These are phyloP conservation scores for Hypoxylon perforatum DNA, from an alignment of 495 filamentous ascomycete species.

Conservation along the genomic window DNA sequence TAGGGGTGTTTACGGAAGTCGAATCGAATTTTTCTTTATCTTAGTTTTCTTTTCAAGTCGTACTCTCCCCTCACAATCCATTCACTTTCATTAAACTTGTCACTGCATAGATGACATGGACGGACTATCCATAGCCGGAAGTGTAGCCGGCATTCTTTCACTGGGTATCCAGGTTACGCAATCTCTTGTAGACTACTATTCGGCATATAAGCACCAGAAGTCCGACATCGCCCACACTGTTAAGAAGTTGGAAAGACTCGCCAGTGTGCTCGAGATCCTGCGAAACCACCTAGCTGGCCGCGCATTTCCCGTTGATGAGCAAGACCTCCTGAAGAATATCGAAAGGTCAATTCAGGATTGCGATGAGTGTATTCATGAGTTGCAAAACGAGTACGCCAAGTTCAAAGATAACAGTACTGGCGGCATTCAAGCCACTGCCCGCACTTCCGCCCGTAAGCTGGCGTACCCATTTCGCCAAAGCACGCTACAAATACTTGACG, in stretches of 20 bases:
- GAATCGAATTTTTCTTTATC: no score
- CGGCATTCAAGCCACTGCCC: background rate
- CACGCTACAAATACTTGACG: constrained; percentile 49
- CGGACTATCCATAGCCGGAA: constrained; percentile 43
- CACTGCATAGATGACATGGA: no score
- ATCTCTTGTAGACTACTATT: background rate
- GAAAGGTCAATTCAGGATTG: constrained; percentile 38
- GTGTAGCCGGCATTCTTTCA: constrained; percentile 43
- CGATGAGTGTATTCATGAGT: constrained; percentile 44
- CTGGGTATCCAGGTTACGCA: background rate
- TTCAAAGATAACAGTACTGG: background rate
- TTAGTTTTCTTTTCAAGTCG: no score
- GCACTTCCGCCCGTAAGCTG: constrained; percentile 29
- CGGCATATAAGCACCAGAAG: background rate
- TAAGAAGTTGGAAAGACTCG: background rate
- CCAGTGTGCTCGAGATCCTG: constrained; percentile 6
- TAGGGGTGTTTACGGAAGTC: no score
- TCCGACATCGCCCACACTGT: background rate
- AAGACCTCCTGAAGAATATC: constrained; percentile 40
- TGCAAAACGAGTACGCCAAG: constrained; percentile 7
- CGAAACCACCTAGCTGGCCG: constrained; percentile 34
- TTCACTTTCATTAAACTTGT: no score
- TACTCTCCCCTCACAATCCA: no score
- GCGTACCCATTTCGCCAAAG: constrained; percentile 50
- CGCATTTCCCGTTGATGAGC: constrained; percentile 32